Base-by-base conservation (phyloP, 225 moss, liverwort and hornwort genomes). In the Physcomitrium patens region DNA sequence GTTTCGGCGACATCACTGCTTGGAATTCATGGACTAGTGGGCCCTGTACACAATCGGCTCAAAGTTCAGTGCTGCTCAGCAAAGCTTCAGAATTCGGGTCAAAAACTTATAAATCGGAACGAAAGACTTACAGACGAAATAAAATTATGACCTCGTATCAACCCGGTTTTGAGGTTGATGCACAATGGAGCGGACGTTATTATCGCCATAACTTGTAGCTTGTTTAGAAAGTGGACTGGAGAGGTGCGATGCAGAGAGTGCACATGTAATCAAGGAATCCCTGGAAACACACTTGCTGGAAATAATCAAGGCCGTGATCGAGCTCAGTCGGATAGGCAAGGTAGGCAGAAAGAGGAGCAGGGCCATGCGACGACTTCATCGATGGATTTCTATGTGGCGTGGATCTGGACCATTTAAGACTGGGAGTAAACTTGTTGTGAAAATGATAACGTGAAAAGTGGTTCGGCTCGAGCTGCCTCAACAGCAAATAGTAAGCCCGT, bases 381-480 rank as follows among this genome's bases (percentile, higher is more conserved):
- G 48, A 82, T 85, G 62, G 97, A 99, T 76, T 89, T 94, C 68
- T 94, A 86, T 68, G 81, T 90, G 49, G 94, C 65, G 86, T 99
- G 93, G 94, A 99, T 66, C 69, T 90, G 64, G 87, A 91, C 73
- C 92, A 83, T 49, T 64, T 85, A 27, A 84, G 87, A 13, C 76
- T 94, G 64, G 97, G 97, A 81, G 84, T 87, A 48, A 91, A 94
- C 46, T 94, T 84, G 82, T 89, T 94, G 89, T n/a, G n/a, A n/a
- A n/a, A n/a, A n/a, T n/a, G n/a, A n/a, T n/a, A n/a, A n/a, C n/a
- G n/a, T n/a, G n/a, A n/a, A 81, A 68, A 72, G 79, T 70, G 69
- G 69, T 27, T 64, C 83, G 28, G 53, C 78, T 43, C 85, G 76
- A 43, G 47, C 67, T 66, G 78, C 75, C 45, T 76, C 80, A 0